Base-by-base conservation (phyloP, 208 protist species). In the Porcisia deanei region DNA sequence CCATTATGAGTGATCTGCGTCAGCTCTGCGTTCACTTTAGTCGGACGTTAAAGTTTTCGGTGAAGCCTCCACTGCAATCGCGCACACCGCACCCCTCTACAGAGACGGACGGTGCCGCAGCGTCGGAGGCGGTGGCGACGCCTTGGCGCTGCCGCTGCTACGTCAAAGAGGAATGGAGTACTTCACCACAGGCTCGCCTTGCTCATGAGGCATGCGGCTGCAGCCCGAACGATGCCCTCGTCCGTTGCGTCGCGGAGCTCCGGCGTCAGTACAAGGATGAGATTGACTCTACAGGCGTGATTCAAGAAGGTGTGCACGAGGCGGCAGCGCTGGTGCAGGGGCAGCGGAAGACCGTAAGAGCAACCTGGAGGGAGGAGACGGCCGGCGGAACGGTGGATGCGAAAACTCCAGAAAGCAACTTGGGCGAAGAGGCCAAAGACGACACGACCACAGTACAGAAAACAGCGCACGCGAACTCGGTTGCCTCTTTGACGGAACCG, bases 141-240 rank as follows among this genome's bases (percentile, higher is more conserved):
- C 74, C 64, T 34, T 97, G 88, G 88, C 84, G 86, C 37, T 97
- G 93, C 57, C 87, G 93, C 10, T 91, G 87, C 66, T 97, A 97
- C 77, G 81, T 92, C 59, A 91, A 91, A 65, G 90, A 96, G 57
- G 91, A 97, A 71, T 97, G 93, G 93, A 84, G 82, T 59, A 76
- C 88, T 20, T 79, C 82, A 18, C 78, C 86, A 2, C 88, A 74
- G 54, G 83, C 88, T 39, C 54, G 66, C n/a, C 85, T 94, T 30
- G 88, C 80, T 22, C 71, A 72, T 5, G 88, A 93, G 74, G 73
- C 37, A 18, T 25, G 34, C 49, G 90, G 91, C 34, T 79, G 87
- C 55, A 87, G 82, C 1, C 87, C 93, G 0, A 88, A 88, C 64
- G 83, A 86, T 45, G 91, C 89, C 8, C 78, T 97, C 14, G 81